Evolutionary conservation across 306 rosid genomes (phyloP).

Genomic region (Chamaecrista fasciculata): DNA sequence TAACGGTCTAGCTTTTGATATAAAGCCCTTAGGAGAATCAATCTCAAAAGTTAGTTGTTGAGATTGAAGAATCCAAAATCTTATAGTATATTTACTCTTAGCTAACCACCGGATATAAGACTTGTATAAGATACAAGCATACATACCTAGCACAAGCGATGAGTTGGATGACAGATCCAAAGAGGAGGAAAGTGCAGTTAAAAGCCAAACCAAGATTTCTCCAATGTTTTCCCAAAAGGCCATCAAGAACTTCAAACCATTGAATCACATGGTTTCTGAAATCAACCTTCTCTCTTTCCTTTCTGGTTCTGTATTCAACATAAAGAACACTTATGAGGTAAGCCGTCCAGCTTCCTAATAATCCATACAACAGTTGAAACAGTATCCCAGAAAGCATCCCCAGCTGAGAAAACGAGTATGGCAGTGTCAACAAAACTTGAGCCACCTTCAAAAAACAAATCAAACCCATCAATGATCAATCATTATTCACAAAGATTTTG

Average conservation of each 20-base stretch:
- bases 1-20: too few relatives aligned
- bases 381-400: conserved; percentile 92
- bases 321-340: conserved; percentile 91
- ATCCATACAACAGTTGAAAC: conserved; percentile 83
- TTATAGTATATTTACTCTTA: too few relatives aligned
- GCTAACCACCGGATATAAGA: too few relatives aligned
- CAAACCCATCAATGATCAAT: neutral
- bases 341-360: conserved; percentile 98
- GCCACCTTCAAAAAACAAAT: conserved; percentile 61
- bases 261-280: conserved; percentile 98
- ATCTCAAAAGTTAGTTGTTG: too few relatives aligned
- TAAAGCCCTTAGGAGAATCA: too few relatives aligned
- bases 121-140: too few relatives aligned
- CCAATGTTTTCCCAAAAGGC: conserved; percentile 95
- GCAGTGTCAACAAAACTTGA: conserved; percentile 92
- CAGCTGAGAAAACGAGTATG: conserved; percentile 94
- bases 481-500: too few relatives aligned
- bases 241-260: conserved; percentile 99
- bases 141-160: conserved; percentile 97
- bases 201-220: conserved; percentile 98
- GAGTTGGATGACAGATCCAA: conserved; percentile 98
- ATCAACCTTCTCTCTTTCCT: conserved; percentile 88
- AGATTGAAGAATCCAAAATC: too few relatives aligned
- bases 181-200: conserved; percentile 96
- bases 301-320: conserved; percentile 91